phyloP scores from a whole-genome alignment of 2,329 filamentous ascomycete genomes.

The Fusarium drepaniforme region DNA sequence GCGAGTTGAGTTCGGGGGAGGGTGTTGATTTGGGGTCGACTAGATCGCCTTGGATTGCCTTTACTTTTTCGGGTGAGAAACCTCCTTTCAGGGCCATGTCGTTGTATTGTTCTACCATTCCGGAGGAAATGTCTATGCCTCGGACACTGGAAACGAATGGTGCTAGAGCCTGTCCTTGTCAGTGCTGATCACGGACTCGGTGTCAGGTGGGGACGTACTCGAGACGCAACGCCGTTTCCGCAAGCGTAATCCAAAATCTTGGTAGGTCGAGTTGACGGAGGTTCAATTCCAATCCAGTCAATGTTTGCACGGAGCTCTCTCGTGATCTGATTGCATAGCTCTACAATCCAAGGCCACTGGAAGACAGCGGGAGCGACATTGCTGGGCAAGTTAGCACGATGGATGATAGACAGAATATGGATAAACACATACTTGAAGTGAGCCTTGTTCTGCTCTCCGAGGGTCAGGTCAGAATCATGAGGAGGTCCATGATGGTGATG shows the following conservation, averaged over 20 bases:
- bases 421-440: constrained; percentile 42
- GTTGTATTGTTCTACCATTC: constrained; percentile 50
- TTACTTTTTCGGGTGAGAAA: constrained; percentile 41
- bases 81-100: constrained; percentile 40
- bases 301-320: constrained; percentile 41
- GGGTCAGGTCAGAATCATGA: constrained; percentile 19
- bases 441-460: constrained; percentile 42
- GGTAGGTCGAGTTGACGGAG: constrained; percentile 1
- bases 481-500: constrained; percentile 36
- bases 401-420: too few species aligned
- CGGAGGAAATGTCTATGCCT: constrained; percentile 51
- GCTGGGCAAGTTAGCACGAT: constrained; percentile 17
- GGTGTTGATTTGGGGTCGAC: constrained; percentile 37
- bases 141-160: constrained; percentile 46
- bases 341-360: constrained; percentile 40
- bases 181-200: too few species aligned
- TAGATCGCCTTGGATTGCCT: constrained; percentile 48
- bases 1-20: constrained; percentile 27
- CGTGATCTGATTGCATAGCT: constrained; percentile 42
- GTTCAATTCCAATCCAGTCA: constrained; percentile 42
- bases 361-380: constrained; percentile 30
- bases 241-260: constrained; percentile 50
- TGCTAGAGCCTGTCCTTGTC: constrained; percentile 45
- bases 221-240: constrained; percentile 46
- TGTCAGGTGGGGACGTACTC: too few species aligned